phyloP scores from a whole-genome alignment of 148 eudicot genomes.

The Vaccinium macrocarpon region DNA sequence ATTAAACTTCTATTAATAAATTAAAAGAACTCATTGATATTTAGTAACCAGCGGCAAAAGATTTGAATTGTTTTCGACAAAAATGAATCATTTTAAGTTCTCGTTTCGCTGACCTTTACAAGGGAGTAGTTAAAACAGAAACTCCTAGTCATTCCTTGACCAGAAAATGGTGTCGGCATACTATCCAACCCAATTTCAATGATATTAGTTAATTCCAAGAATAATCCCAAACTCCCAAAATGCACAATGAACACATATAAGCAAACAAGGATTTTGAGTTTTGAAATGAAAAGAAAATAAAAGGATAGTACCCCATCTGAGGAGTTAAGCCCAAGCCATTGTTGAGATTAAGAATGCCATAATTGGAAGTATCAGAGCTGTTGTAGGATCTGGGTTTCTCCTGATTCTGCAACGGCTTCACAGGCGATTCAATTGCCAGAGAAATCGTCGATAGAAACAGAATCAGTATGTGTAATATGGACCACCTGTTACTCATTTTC shows the following conservation, averaged over 20 bases:
- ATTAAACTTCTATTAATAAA: neutral
- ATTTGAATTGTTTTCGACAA: neutral
- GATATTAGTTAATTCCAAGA: neutral
- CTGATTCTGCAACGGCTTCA: slow-evolving; percentile 26
- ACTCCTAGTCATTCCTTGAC: neutral
- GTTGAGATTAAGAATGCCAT: slow-evolving; percentile 60
- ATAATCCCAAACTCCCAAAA: neutral
- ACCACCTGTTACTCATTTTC: neutral
- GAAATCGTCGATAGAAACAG: slow-evolving; percentile 32
- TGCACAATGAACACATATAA: neutral
- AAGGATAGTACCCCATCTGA: slow-evolving; percentile 79
- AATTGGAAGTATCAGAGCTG: slow-evolving; percentile 63
- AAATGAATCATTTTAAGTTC: neutral
- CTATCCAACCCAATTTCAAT: neutral
- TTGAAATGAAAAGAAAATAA: neutral
- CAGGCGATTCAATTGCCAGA: slow-evolving; percentile 24
- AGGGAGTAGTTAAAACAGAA: neutral
- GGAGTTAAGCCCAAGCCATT: slow-evolving; percentile 90
- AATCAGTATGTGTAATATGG: slow-evolving; percentile 19
- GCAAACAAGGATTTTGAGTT: neutral
- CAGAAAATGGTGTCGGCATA: neutral
- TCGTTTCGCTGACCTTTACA: neutral
- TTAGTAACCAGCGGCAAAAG: neutral
- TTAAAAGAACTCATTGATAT: neutral
- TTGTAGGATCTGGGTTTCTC: slow-evolving; percentile 33